Percentiles rank a stretch among this genome's conserved stretches.
These are phyloP conservation scores for Clitopilus hobsonii DNA, from an alignment of 768 basidiomycete species.

Conservation along the genomic window DNA sequence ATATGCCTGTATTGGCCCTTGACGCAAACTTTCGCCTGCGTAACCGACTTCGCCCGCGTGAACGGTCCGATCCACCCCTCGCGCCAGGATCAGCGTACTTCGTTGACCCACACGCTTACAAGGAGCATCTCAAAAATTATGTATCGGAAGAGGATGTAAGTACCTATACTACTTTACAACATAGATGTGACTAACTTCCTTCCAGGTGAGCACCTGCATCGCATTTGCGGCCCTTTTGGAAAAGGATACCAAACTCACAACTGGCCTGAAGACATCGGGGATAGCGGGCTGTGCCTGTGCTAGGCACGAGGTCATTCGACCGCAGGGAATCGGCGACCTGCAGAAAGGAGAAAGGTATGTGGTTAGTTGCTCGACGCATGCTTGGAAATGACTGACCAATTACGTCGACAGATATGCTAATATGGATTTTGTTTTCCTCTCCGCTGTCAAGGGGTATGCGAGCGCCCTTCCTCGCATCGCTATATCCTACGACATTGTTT, in stretches of 20 bases:
- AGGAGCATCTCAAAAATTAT: constrained; percentile 1
- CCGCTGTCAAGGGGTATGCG: neutral
- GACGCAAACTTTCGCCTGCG: constrained; percentile 19
- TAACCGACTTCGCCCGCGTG: constrained; percentile 2
- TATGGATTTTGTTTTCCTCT: constrained; percentile 10
- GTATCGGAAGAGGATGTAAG: constrained; percentile 7
- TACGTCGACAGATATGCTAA: constrained; percentile 6
- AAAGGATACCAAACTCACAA: constrained; percentile 16
- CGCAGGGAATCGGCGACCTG: constrained; percentile 21
- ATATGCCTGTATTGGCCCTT: constrained; percentile 8
- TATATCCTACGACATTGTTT: constrained; percentile 20
- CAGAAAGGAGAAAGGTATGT: constrained; percentile 17
- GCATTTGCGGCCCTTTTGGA: constrained; percentile 20
- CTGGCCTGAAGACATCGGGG: constrained; percentile 17
- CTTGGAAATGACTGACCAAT: neutral
- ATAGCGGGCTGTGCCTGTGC: constrained; percentile 17
- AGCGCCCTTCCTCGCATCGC: neutral
- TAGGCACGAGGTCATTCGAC: constrained; percentile 16
- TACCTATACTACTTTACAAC: neutral
- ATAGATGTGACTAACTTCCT: neutral
- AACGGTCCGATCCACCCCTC: constrained; percentile 5
- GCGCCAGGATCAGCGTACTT: constrained; percentile 6
- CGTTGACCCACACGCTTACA: constrained; percentile 5
- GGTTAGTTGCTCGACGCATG: neutral
- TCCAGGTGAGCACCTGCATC: constrained; percentile 21